Base-by-base conservation (phyloP, 805 yeast species). In the Kodamaea laetipori region DNA sequence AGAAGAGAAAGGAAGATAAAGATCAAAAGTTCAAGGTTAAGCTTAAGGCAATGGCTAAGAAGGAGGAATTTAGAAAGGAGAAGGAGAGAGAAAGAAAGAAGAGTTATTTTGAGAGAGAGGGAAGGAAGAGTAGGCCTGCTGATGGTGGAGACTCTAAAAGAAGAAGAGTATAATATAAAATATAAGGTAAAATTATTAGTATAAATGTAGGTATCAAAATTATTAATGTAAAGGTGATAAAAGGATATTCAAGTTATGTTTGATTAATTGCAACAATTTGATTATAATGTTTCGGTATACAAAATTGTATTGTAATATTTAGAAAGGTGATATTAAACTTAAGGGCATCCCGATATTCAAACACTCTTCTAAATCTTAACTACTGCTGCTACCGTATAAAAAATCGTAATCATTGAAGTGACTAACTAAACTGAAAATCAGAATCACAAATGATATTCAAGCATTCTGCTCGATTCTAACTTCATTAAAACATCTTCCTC, bases 1-100 rank as follows among this genome's bases (percentile, higher is more conserved):
- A 79, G 42, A 86, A 85, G 78, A 80, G 84, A 52, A 76, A 70
- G 57, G 74, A 77, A 28, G 88, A 87, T 69, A 88, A 88, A 66
- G 76, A 72, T 39, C 90, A 80, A 41, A 82, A 86, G 68, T 81
- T 89, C 60, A 80, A 77, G 51, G 92, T 84, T 48, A 80, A 84
- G 58, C 69, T 85, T 47, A 86, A 87, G 72, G 84, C 78, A 57
- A 57, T 86, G 43, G 88, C 88, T n/a, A 84, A 87, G 66, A 66
- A 74, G 45, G 90, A 84, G 46, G 92, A 81, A 55, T 65, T 73
- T 27, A 82, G 82, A 56, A 71, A 69, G 32, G 94, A 88, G 49
- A 86, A 85, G 63, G 92, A 86, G 48, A 81, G 77, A 57, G 90
- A 86, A 61, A 80, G 87, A 59, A 92, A 90, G 77, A 88, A 86